Evolutionary conservation across 1,284 basidiomycete genomes (phyloP), one percentile per base, ranked within the genome.

Genomic region (Neolentinus lepideus): DNA sequence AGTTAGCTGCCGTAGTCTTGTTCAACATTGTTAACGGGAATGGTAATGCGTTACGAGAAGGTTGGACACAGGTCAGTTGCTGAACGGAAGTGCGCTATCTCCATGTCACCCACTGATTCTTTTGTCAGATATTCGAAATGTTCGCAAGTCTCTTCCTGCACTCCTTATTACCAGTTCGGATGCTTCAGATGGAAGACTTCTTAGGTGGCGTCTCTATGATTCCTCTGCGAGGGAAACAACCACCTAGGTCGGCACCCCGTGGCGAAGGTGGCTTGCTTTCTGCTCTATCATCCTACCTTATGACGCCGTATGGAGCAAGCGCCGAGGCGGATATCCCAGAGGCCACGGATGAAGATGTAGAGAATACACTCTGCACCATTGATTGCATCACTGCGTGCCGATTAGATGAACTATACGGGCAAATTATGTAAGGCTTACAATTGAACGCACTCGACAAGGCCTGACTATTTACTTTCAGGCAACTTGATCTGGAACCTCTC

Each of bases 21-120:
- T 99, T 99, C 74, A 97, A 95, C 57, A 98, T 99, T 55, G 93
- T 97, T 16, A 98, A 98, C 64, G 92, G 94, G 8, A 95, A 98
- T 68, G 93, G 92, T n/a, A 90, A 93, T 62, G 90, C 94, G 3
- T 83, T 99, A 55, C 84, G 94, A 35, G 90, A 94, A 67, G 94
- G 96, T 16, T 99, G 97, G 97, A 85, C 81, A 2, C 90, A 92
- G 75, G 91, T 91, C 59, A 57, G 76, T 59, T 6, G 43, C 3
- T 21, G 6, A 6, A 11, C 53, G 25, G 4, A 47, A 46, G 25
- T 19, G 24, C 4, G 29, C 12, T 12, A 31, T 31, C 47, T 43
- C 22, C 35, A n/a, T 53, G 26, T 45, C 24, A 48, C 22, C 51
- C 24, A 46, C 10, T 22, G 33, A 50, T 16, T 33, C 25, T n/a